phyloP scores from a whole-genome alignment of 306 rosid genomes.

The Morella rubra region DNA sequence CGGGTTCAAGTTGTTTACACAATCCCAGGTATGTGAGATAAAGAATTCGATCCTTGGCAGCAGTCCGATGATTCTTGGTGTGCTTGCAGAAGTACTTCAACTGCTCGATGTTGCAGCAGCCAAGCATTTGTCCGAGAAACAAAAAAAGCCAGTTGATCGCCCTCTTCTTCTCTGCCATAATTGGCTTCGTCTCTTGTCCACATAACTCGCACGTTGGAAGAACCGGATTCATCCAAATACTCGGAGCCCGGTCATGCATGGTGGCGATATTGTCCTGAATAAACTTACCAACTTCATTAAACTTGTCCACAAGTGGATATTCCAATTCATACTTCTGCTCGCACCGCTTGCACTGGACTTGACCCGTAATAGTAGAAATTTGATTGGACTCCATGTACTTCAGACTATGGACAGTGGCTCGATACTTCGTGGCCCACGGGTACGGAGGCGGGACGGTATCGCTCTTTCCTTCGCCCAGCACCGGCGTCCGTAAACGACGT shows the following conservation, averaged over 20 bases:
- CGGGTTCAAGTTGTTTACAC: constrained; percentile 45
- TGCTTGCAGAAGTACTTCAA: constrained; percentile 55
- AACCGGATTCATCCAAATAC: constrained; percentile 36
- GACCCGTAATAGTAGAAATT: constrained; percentile 27
- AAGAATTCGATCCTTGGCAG: constrained; percentile 59
- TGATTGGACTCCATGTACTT: neutral
- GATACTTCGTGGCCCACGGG: constrained; percentile 47
- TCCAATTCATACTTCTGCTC: constrained; percentile 11
- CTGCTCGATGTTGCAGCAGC: constrained; percentile 46
- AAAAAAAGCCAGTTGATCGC: constrained; percentile 65
- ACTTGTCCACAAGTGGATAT: constrained; percentile 14
- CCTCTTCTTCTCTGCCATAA: constrained; percentile 24
- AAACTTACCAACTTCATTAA: neutral
- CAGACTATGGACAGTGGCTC: constrained; percentile 27
- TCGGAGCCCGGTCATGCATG: constrained; percentile 49
- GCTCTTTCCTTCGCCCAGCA: neutral
- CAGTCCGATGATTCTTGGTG: constrained; percentile 50
- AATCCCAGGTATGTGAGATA: constrained; percentile 40
- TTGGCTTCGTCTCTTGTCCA: constrained; percentile 33
- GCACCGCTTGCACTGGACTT: constrained; percentile 46
- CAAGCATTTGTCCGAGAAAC: constrained; percentile 49
- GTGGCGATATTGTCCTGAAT: neutral
- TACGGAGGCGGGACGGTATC: constrained; percentile 29
- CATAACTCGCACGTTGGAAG: constrained; percentile 38
- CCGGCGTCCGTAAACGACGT: neutral